These are phyloP conservation scores for Russula griseocarnosa DNA, from an alignment of 768 basidiomycete genomes.

Conservation along the genomic window DNA sequence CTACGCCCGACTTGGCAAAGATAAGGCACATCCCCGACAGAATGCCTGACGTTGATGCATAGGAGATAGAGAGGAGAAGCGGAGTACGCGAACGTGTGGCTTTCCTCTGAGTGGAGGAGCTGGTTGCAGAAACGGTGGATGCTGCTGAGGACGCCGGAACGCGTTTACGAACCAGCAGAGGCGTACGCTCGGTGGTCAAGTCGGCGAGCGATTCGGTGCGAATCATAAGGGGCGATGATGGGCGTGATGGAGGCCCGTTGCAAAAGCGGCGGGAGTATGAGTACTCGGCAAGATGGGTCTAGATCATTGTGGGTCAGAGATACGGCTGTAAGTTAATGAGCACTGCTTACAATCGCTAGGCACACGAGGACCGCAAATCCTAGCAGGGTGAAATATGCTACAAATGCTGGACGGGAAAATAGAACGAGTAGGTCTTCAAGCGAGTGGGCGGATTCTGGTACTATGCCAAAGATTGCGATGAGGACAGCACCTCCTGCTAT, in stretches of 20 bases:
- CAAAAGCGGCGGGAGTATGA: constrained; percentile 44
- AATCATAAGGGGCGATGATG: constrained; percentile 30
- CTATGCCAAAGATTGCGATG: constrained; percentile 89
- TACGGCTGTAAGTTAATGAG: background rate
- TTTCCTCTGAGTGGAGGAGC: constrained; percentile 28
- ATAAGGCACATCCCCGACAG: constrained; percentile 89
- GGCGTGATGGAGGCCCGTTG: constrained; percentile 40
- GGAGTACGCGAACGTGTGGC: constrained; percentile 43
- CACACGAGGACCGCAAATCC: constrained; percentile 55
- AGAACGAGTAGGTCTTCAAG: constrained; percentile 78
- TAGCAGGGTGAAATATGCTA: constrained; percentile 76
- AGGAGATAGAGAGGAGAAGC: constrained; percentile 72
- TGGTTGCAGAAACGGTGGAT: constrained; percentile 29
- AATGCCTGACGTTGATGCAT: constrained; percentile 83
- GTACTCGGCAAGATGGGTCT: constrained; percentile 76
- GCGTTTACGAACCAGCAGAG: constrained; percentile 45
- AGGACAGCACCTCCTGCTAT: constrained; percentile 86
- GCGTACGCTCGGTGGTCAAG: constrained; percentile 48
- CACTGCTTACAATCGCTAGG: constrained; percentile 55
- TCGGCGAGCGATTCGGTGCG: constrained; percentile 30
- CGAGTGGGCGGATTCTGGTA: constrained; percentile 81
- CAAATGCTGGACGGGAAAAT: constrained; percentile 71
- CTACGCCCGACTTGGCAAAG: constrained; percentile 91
- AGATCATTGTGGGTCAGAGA: constrained; percentile 7
- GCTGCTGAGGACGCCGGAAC: constrained; percentile 36